Evolutionary conservation across 2,329 filamentous ascomycete species (phyloP).

Genomic region (Cercospora beticola): DNA sequence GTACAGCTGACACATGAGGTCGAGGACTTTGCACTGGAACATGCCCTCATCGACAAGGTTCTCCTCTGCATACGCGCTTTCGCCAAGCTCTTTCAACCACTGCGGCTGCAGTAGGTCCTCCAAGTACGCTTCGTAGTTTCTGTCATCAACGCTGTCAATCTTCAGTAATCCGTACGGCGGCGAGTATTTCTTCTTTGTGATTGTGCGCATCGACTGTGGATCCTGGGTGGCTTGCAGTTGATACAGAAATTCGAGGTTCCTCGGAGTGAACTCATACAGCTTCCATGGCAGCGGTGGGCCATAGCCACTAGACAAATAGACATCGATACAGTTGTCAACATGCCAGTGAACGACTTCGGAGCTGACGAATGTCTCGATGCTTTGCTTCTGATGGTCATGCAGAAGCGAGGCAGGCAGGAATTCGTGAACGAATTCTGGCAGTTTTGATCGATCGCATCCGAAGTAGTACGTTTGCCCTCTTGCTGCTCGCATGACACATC

Average conservation of each 20-base stretch:
- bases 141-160: constrained; percentile 46
- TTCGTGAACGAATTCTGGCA: constrained; percentile 45
- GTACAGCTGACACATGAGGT: constrained; percentile 41
- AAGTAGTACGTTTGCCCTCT: constrained; percentile 44
- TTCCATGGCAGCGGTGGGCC: constrained; percentile 47
- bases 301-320: constrained; percentile 47
- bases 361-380: constrained; percentile 43
- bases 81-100: constrained; percentile 44
- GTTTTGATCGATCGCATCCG: constrained; percentile 48
- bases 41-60: constrained; percentile 39
- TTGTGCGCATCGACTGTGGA: constrained; percentile 29
- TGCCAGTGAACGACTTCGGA: constrained; percentile 40
- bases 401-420: constrained; percentile 42
- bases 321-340: constrained; percentile 40
- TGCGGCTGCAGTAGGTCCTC: constrained; percentile 43
- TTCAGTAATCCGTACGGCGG: constrained; percentile 49
- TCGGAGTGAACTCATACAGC: constrained; percentile 49
- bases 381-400: constrained; percentile 41
- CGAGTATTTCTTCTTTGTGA: constrained; percentile 41
- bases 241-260: constrained; percentile 41
- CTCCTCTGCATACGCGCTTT: constrained; percentile 48
- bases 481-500: constrained; percentile 38
- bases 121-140: constrained; percentile 48
- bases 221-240: constrained; percentile 48
- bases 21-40: constrained; percentile 46